A percentile compares a stretch with the other conserved stretches of the same genome.
Conservation (phyloP, 768 basidiomycete genomes). For the Trametes cingulata region DNA sequence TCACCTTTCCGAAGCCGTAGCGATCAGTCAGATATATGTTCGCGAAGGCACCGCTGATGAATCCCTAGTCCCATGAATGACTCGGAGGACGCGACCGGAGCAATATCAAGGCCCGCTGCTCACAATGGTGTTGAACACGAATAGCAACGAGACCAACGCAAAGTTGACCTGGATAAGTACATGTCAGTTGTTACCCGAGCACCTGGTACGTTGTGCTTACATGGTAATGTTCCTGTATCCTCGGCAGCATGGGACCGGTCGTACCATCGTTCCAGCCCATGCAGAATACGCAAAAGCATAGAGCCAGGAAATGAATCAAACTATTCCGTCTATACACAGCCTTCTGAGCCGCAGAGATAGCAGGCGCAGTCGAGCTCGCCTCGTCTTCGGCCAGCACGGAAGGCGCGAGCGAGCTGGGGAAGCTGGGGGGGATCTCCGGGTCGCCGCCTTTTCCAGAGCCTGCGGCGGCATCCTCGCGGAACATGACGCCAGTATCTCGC, state of each 20-base stretch:
- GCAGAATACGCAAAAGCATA: slow-evolving; percentile 59
- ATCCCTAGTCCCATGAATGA: slow-evolving; percentile 37
- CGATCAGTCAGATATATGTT: slow-evolving; percentile 51
- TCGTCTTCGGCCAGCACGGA: slow-evolving; percentile 7
- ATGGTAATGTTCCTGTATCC: slow-evolving; percentile 59
- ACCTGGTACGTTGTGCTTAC: slow-evolving; percentile 29
- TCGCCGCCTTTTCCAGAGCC: slow-evolving; percentile 1
- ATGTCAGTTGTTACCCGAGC: background rate
- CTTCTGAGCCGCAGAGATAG: slow-evolving; percentile 18
- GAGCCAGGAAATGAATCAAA: slow-evolving; percentile 49
- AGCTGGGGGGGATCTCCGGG: slow-evolving; percentile 19
- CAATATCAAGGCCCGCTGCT: slow-evolving; percentile 10
- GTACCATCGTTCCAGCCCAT: slow-evolving; percentile 80
- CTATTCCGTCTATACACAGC: slow-evolving; percentile 16
- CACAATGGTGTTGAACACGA: slow-evolving; percentile 50
- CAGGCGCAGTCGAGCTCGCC: slow-evolving; percentile 14
- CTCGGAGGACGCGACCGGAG: background rate
- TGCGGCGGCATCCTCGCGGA: slow-evolving; percentile 6
- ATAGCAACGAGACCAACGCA: slow-evolving; percentile 59
- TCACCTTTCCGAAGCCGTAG: slow-evolving; percentile 50
- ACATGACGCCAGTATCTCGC: background rate
- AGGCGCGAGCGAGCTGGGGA: slow-evolving; percentile 15
- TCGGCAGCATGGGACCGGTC: slow-evolving; percentile 71
- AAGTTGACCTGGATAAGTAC: slow-evolving; percentile 42
- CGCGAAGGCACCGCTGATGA: slow-evolving; percentile 45